Base-by-base conservation (phyloP, 352 stramenopile species). In the Thalassiosira allenii region DNA sequence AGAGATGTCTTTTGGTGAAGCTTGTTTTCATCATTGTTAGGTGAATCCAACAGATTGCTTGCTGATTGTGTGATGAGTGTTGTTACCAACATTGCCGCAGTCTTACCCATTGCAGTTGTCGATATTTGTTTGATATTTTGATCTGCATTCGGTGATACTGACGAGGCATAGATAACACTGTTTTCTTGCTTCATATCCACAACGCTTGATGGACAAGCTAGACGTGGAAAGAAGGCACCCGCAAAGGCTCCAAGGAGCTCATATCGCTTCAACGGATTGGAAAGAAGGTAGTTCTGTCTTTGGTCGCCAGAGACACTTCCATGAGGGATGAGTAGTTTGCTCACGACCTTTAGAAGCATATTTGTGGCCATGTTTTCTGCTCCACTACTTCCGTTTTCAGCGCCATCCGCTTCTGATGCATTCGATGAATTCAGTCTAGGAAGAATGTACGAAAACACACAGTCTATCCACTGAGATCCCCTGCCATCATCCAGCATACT, bases 391-490 rank as follows among this genome's bases (percentile, higher is more conserved):
- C n/a, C 33, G 9, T 65, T 37, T 12, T 14, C 14, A 1, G 6
- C 20, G 32, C 14, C 59, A 4, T 23, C 49, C 5, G 67, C 64
- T 14, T 64, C 62, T 4, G n/a, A 33, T 51, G 62, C 54, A 27
- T 40, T 40, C 25, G 33, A 67, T 33, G 57, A 69, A 59, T 62
- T 29, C 5, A 87, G 40, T n/a, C 79, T 53, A 63, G 79, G 79
- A 37, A 87, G 63, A 56, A 84, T 71, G 27, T 84, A 81, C 11
- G 79, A 70, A 41, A 87, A 87, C 11, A 87, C 75, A 44, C 69
- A 23, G 51, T 78, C 51, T 8, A 81, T 64, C 79, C 79, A 87
- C 37, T 32, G 23, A 43, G 75, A 54, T 54, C 3, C 32, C 47
- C 29, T 59, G 17, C 33, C 59, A 52, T 32, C 23, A 61, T 57